phyloP scores from a whole-genome alignment of 169 alveolate genomes.

The Neospora caninum region DNA sequence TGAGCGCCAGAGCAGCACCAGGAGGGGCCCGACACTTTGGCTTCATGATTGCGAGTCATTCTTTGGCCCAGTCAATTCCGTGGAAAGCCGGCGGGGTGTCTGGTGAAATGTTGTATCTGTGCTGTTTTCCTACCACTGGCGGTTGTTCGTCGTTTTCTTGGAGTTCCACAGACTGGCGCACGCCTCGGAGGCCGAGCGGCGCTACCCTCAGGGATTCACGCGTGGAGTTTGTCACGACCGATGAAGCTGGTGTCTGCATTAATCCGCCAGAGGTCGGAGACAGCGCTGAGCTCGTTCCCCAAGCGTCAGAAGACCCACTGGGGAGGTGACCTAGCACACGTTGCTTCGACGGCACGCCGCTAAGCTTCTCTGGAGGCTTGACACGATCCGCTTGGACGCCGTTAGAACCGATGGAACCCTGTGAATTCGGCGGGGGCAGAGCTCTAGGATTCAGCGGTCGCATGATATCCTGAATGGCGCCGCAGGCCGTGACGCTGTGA shows the following conservation, averaged over 20 bases:
- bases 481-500: background rate
- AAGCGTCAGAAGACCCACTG: background rate
- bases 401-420: background rate
- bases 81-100: too few species aligned
- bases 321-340: background rate
- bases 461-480: background rate
- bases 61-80: too few species aligned
- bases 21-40: too few species aligned
- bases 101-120: too few species aligned
- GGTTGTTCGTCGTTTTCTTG: background rate
- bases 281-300: background rate
- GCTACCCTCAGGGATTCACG: too few species aligned
- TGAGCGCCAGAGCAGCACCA: too few species aligned
- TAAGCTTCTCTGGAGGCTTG: background rate
- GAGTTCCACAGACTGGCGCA: background rate
- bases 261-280: too few species aligned
- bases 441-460: background rate
- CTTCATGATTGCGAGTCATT: too few species aligned
- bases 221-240: too few species aligned
- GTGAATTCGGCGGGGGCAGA: background rate
- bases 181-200: background rate
- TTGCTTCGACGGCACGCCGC: background rate
- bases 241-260: too few species aligned
- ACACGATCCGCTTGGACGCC: background rate
- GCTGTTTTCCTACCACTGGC: background rate